These are phyloP conservation scores for Mycosphaerella sp. DNA, from an alignment of 2,329 filamentous ascomycete species.

Conservation along the genomic window DNA sequence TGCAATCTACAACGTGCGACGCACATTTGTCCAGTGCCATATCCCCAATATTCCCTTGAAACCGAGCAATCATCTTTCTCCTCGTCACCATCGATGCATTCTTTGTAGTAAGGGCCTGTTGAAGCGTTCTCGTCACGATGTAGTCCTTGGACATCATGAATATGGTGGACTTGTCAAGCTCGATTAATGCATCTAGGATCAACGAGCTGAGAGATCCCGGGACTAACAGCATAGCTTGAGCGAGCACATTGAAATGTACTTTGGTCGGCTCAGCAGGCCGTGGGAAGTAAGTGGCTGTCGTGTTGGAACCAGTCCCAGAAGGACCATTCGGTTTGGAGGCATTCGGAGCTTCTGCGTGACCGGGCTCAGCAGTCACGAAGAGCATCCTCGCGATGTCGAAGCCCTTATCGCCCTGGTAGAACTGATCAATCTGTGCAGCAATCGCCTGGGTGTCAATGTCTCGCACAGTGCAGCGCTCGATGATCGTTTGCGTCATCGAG, in stretches of 20 bases:
- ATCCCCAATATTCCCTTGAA: constrained; percentile 55
- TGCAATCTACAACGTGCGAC: constrained; percentile 61
- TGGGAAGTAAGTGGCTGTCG: constrained; percentile 12
- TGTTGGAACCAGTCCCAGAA: constrained; percentile 1
- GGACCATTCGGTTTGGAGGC: background rate
- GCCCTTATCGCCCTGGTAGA: constrained; percentile 45
- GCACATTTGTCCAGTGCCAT: constrained; percentile 57
- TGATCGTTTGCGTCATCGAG: constrained; percentile 70
- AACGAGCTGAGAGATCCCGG: constrained; percentile 63
- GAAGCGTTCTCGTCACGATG: constrained; percentile 55
- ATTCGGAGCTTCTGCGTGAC: constrained; percentile 4
- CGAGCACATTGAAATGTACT: constrained; percentile 69
- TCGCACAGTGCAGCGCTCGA: constrained; percentile 74
- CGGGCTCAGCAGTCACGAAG: constrained; percentile 44
- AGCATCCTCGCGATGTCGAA: constrained; percentile 56
- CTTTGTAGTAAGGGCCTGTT: constrained; percentile 54
- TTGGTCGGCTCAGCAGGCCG: constrained; percentile 40
- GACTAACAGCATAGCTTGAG: constrained; percentile 70
- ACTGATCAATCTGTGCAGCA: constrained; percentile 51
- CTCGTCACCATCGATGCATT: constrained; percentile 52
- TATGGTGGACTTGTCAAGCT: constrained; percentile 46
- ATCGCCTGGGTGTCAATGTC: constrained; percentile 52
- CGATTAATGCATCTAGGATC: constrained; percentile 56
- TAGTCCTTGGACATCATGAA: constrained; percentile 60
- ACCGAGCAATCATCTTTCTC: constrained; percentile 57